phyloP scores from a whole-genome alignment of 1,284 basidiomycete genomes.

The Ustilago esculenta region DNA sequence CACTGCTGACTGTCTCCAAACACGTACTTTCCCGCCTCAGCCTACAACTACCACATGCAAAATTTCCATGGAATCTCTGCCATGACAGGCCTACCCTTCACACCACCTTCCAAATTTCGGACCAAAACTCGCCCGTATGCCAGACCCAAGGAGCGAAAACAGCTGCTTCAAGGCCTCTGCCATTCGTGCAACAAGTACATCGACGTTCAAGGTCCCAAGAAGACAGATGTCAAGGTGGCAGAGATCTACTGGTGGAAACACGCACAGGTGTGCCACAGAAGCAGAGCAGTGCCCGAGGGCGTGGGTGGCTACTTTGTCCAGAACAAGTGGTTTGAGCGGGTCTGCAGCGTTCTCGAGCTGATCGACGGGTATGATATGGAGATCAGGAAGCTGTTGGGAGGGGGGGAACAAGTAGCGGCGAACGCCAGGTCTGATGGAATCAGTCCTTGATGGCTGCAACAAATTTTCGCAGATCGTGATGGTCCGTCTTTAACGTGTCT shows the following conservation, averaged over 20 bases:
- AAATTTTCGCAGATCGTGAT: too few relatives aligned
- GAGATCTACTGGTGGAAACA: conserved; percentile 57
- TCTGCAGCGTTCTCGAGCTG: conserved; percentile 11
- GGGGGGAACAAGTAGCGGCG: neutral
- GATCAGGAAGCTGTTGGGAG: conserved; percentile 15
- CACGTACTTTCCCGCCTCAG: conserved; percentile 2
- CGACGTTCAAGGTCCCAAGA: conserved; percentile 38
- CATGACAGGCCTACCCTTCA: conserved; percentile 37
- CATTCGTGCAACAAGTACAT: conserved; percentile 39
- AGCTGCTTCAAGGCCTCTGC: conserved; percentile 37
- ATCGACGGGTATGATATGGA: conserved; percentile 18
- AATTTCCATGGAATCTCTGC: conserved; percentile 50
- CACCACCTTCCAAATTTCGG: conserved; percentile 40
- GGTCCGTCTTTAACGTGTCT: too few relatives aligned
- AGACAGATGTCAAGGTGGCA: conserved; percentile 37
- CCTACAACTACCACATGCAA: conserved; percentile 58
- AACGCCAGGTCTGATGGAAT: too few relatives aligned
- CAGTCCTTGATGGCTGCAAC: too few relatives aligned
- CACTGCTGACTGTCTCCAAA: too few relatives aligned
- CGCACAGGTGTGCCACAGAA: conserved; percentile 36
- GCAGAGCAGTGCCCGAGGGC: conserved; percentile 3
- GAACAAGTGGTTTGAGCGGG: conserved; percentile 24
- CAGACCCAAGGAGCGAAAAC: conserved; percentile 13
- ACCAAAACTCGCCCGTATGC: conserved; percentile 6
- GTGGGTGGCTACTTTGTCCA: conserved; percentile 26